These are phyloP conservation scores for Plasmodium sp. DNA, from an alignment of 169 alveolate species.

Conservation along the genomic window DNA sequence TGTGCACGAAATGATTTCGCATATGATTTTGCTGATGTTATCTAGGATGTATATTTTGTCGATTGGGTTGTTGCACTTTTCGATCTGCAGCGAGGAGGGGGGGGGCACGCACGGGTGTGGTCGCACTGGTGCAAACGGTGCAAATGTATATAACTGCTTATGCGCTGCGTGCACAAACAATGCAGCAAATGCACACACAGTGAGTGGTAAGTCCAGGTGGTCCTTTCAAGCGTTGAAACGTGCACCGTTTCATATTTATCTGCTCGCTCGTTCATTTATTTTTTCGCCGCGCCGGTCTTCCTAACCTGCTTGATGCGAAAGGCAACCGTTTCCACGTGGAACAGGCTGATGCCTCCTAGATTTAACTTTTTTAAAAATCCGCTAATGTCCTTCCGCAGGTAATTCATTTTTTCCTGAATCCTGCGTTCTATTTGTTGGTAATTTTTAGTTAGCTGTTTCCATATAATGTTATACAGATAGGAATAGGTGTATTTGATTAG, in stretches of 20 bases:
- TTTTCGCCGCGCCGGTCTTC: background rate
- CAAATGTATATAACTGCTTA: background rate
- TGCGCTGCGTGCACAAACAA: background rate
- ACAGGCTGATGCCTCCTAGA: slow-evolving; percentile 29
- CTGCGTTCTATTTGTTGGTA: slow-evolving; percentile 57
- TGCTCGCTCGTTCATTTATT: background rate
- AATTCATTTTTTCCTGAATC: slow-evolving; percentile 54
- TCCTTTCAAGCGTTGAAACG: background rate
- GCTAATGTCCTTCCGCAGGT: slow-evolving; percentile 38
- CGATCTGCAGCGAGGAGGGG: slow-evolving; percentile 32
- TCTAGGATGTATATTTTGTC: slow-evolving; percentile 62
- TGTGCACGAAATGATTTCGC: slow-evolving; percentile 46
- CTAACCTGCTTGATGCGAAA: slow-evolving; percentile 61
- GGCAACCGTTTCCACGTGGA: slow-evolving; percentile 37
- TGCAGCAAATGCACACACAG: background rate
- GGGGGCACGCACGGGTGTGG: background rate
- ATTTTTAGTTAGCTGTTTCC: slow-evolving; percentile 62
- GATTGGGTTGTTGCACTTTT: slow-evolving; percentile 53
- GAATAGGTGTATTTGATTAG: slow-evolving; percentile 53
- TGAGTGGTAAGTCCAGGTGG: background rate
- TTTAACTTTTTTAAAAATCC: slow-evolving; percentile 20
- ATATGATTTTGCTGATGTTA: slow-evolving; percentile 60
- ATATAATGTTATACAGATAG: slow-evolving; percentile 27
- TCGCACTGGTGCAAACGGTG: background rate
- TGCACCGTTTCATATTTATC: background rate